Base-by-base conservation (phyloP, 805 yeast species). In the Hanseniaspora vineae region DNA sequence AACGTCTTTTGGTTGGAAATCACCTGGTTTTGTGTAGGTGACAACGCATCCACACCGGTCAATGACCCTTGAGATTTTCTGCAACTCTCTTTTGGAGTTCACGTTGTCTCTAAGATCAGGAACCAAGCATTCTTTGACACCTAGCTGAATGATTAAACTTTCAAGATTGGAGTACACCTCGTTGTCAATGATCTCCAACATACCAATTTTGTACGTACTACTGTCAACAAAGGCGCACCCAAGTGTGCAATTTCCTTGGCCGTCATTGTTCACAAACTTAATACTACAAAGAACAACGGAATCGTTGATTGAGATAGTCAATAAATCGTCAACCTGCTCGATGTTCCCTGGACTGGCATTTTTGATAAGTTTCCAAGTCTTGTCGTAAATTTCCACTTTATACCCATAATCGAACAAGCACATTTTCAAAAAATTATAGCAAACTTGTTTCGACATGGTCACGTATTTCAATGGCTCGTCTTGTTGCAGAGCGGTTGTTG, bases 291-390 rank as follows among this genome's bases (percentile, higher is more conserved):
- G 72, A 42, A 81, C 76, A 13, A 81, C 72, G 0, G 81, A 75
- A 32, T 70, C 63, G 32, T 71, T 74, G 23, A 68, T 62, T 11
- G 74, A 67, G 2, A 68, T 60, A 46, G 66, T 66, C 52, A 87
- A 69, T 64, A 86, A 66, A 33, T 83, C 88, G 54, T 85, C 96
- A 44, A 84, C 76, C 42, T 72, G 79, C 50, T 81, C 84, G 45
- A 89, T 66, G 62, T 92, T 89, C 6, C 98, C 98, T 0, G 97
- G 97, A 1, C 95, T 81, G 0, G 96, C 96, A 42, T 71, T 66
- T 49, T 69, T 74, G 52, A 67, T 54, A 46, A 75, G 66, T 45
- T 63, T 70, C 76, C 95, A 90, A 51, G 64, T 66, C 58, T 72
- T 77, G 54, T 79, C 80, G 60, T 84, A 90, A 15, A 92, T 75